Base-by-base conservation (phyloP, 805 yeast genomes). In the Zygosaccharomyces lentus region DNA sequence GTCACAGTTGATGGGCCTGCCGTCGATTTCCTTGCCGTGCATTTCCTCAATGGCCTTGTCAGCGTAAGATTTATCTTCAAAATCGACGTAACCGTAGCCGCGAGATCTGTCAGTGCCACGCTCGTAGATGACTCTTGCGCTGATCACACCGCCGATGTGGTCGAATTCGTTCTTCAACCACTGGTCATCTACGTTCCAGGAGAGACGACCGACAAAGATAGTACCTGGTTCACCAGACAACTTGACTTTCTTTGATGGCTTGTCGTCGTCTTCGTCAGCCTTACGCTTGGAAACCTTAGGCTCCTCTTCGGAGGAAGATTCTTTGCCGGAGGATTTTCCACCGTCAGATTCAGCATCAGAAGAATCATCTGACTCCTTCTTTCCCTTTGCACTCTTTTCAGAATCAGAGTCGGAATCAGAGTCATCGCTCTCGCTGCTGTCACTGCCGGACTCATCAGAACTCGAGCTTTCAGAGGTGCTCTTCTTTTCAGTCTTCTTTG, bases 31-130 rank as follows among this genome's bases (percentile, higher is more conserved):
- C 67, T 77, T 81, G 65, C 96, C 98, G 73, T 89, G 96, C 80
- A 76, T 77, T 66, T 83, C 87, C 51, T 74, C 73, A 51, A 91
- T 69, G 8, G 98, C 98, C 70, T 82, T 84, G 69, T 87, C 89
- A 56, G 97, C 99, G 51, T 74, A 74, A 23, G 78, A 78, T 62
- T 79, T 80, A 61, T 76, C 71, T 59, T 80, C 88, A 65, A 93
- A 93, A 68, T 93, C 99, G 69, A 93, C 96, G 73, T 93, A 93
- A 68, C 95, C 95, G 77, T 87, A 91, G 69, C 99, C 99, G 77
- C 91, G 84, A 46, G 96, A 88, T 73, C 87, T 86, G 60, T 90
- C 93, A 49, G 95, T 79, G 51, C 84, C 85, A 73, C 93, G 85
- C 72, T 93, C 98, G 70, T 82, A 80, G 67, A 93, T 87, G 56